These are phyloP conservation scores for Gossypium sturtianum DNA, from an alignment of 345 rosid species.

Conservation along the genomic window DNA sequence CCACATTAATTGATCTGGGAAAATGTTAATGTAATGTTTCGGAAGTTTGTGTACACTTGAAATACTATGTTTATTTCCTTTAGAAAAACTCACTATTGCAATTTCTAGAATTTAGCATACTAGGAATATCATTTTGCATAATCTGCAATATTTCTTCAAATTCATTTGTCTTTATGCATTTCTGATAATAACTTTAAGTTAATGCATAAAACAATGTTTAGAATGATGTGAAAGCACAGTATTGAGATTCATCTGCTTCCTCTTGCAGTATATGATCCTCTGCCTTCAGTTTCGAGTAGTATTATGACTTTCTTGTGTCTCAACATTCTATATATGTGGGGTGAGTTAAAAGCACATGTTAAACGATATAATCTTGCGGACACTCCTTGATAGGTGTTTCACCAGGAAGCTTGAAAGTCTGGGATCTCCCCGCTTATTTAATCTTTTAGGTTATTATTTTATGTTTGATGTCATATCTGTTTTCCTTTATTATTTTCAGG, in stretches of 20 bases:
- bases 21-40: background rate
- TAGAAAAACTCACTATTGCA: too few species aligned
- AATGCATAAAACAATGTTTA: slow-evolving; percentile 8
- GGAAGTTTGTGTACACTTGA: background rate
- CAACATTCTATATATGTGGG: slow-evolving; percentile 21
- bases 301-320: slow-evolving; percentile 28
- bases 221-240: slow-evolving; percentile 13
- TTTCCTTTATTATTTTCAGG: slow-evolving; percentile 43
- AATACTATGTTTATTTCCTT: background rate
- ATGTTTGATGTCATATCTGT: slow-evolving; percentile 7
- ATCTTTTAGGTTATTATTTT: slow-evolving; percentile 1
- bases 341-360: slow-evolving; percentile 21
- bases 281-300: slow-evolving; percentile 23
- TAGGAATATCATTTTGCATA: background rate
- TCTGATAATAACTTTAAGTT: slow-evolving; percentile 3
- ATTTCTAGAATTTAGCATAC: background rate
- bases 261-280: slow-evolving; percentile 18
- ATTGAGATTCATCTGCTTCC: slow-evolving; percentile 18
- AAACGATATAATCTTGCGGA: background rate
- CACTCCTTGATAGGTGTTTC: slow-evolving; percentile 9
- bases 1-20: background rate
- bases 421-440: background rate
- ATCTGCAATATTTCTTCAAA: background rate
- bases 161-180: background rate
- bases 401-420: slow-evolving; percentile 3